These are phyloP conservation scores for Chlorella ohadii DNA, from an alignment of 139 green algal genomes.

Conservation along the genomic window DNA sequence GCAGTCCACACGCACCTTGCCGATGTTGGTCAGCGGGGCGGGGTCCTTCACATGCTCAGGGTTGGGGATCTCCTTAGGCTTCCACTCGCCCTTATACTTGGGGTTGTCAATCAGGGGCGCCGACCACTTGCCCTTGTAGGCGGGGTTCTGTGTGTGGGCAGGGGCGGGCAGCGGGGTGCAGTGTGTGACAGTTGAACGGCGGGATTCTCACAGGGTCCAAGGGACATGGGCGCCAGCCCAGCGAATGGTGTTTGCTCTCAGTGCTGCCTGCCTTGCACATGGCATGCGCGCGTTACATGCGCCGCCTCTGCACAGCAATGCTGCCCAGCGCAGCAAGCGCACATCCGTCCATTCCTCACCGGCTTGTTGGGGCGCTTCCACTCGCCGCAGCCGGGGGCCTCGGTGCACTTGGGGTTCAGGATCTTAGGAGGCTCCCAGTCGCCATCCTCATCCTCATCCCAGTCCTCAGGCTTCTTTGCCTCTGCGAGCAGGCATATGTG, in stretches of 20 bases:
- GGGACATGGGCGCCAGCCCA: too few relatives aligned
- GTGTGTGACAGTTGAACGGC: too few relatives aligned
- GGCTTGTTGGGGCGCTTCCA: conserved; percentile 85
- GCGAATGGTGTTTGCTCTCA: too few relatives aligned
- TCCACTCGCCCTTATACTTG: conserved; percentile 81
- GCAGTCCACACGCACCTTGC: conserved; percentile 26
- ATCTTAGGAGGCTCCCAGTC: conserved; percentile 87
- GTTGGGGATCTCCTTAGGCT: conserved; percentile 80
- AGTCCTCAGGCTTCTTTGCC: conserved; percentile 88
- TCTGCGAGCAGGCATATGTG: too few relatives aligned
- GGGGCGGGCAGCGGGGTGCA: conserved; percentile 55
- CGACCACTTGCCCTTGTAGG: conserved; percentile 91
- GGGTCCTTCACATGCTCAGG: conserved; percentile 78
- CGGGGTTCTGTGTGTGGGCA: conserved; percentile 74
- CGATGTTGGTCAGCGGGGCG: conserved; percentile 69
- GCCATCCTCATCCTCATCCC: conserved; percentile 96
- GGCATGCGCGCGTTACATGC: too few relatives aligned
- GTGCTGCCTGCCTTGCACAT: too few relatives aligned
- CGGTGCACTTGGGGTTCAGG: conserved; percentile 84
- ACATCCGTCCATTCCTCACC: too few relatives aligned
- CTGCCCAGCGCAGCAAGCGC: too few relatives aligned
- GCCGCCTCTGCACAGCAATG: too few relatives aligned
- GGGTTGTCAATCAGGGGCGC: conserved; percentile 90
- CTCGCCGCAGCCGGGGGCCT: conserved; percentile 83
- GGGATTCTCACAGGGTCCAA: too few relatives aligned